These are phyloP conservation scores for Raddia guianensis DNA, from an alignment of 176 grass and related monocot species.

Conservation along the genomic window DNA sequence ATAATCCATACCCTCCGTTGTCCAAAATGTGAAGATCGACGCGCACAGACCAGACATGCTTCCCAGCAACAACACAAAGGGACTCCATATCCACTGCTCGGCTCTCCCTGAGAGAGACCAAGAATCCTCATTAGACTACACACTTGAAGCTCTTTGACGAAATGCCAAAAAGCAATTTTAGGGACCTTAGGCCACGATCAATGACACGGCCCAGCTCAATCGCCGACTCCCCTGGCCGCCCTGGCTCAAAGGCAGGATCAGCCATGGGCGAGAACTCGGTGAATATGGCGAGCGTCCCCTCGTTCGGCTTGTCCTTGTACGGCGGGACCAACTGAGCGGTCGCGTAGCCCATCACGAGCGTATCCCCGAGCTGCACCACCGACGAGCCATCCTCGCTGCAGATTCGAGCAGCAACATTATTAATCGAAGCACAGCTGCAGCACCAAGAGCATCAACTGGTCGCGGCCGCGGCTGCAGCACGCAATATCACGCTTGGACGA, in stretches of 20 bases:
- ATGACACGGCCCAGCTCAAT: slow-evolving; percentile 87
- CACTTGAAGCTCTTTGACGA: not conserved
- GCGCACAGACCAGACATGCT: slow-evolving; percentile 86
- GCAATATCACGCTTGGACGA: not conserved
- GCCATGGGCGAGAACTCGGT: slow-evolving; percentile 99
- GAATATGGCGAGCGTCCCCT: slow-evolving; percentile 82
- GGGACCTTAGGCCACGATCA: slow-evolving; percentile 85
- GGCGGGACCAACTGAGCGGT: slow-evolving; percentile 83
- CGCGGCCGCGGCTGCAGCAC: not conserved
- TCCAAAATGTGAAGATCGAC: slow-evolving; percentile 97
- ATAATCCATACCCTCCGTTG: slow-evolving; percentile 84
- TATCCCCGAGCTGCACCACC: slow-evolving; percentile 88
- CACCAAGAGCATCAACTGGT: not conserved
- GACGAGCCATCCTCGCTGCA: slow-evolving; percentile 83
- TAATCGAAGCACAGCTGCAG: not conserved
- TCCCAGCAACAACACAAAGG: slow-evolving; percentile 83
- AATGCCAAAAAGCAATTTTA: not conserved
- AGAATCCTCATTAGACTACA: slow-evolving; percentile 20
- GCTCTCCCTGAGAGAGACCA: slow-evolving; percentile 62
- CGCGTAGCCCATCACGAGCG: slow-evolving; percentile 83
- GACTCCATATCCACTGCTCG: slow-evolving; percentile 97
- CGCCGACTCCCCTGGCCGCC: slow-evolving; percentile 74
- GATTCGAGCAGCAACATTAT: not conserved
- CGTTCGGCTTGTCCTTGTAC: slow-evolving; percentile 88
- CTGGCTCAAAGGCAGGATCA: slow-evolving; percentile 85